Conservation (phyloP, 768 basidiomycete genomes). For the Rhizopogon vinicolor region DNA sequence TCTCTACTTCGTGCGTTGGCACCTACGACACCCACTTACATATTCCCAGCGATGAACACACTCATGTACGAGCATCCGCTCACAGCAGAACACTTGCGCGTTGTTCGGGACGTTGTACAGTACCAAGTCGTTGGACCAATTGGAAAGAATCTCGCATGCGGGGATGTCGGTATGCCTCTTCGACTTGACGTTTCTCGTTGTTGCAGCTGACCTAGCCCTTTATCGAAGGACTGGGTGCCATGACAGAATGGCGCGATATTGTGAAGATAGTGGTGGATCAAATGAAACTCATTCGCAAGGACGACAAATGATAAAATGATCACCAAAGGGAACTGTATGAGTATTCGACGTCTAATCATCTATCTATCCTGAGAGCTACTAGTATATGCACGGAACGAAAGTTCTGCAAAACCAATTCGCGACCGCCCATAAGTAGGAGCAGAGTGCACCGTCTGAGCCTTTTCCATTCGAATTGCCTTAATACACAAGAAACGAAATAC, state of each 20-base stretch:
- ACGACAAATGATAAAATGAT: not conserved
- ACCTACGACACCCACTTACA: conserved; percentile 79
- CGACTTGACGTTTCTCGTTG: not conserved
- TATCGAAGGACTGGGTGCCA: conserved; percentile 40
- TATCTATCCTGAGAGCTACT: too few species aligned
- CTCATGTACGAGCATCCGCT: conserved; percentile 96
- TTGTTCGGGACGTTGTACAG: conserved; percentile 68
- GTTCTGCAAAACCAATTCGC: too few species aligned
- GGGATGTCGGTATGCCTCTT: conserved; percentile 72
- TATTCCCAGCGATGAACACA: conserved; percentile 99
- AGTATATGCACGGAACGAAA: too few species aligned
- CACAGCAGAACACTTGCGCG: conserved; percentile 75
- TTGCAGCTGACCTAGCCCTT: not conserved
- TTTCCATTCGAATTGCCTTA: too few species aligned
- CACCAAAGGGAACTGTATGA: not conserved
- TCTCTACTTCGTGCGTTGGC: conserved; percentile 82
- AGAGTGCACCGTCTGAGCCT: too few species aligned
- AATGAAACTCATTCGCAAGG: conserved; percentile 29
- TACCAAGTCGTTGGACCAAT: conserved; percentile 87
- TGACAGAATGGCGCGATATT: conserved; percentile 95
- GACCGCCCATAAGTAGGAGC: too few species aligned
- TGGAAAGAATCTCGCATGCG: conserved; percentile 85
- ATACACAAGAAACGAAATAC: too few species aligned
- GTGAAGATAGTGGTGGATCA: conserved; percentile 63
- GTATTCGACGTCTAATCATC: too few species aligned